Percentiles rank a stretch among this genome's conserved stretches.
These are phyloP conservation scores for Penicillium steckii DNA, from an alignment of 495 filamentous ascomycete species.

Conservation along the genomic window DNA sequence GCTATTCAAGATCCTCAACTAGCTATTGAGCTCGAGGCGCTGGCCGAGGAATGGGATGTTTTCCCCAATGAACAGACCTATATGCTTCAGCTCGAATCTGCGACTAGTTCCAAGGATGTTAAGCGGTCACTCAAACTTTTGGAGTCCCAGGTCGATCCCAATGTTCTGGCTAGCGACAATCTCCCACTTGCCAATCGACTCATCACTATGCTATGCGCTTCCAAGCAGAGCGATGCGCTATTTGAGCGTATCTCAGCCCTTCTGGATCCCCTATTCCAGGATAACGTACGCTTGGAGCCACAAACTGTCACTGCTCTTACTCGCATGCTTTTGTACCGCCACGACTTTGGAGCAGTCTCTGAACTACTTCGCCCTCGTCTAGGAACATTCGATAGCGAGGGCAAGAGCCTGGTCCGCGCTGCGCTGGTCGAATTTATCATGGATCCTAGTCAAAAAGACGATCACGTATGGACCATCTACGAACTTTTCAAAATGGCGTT, in stretches of 20 bases:
- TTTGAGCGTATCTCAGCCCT: conserved; percentile 70
- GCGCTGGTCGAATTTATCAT: conserved; percentile 65
- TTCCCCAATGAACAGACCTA: conserved; percentile 62
- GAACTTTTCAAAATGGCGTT: conserved; percentile 73
- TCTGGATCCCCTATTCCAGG: conserved; percentile 71
- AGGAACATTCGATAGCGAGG: conserved; percentile 58
- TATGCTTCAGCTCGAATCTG: conserved; percentile 73
- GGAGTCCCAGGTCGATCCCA: conserved; percentile 55
- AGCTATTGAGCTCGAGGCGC: conserved; percentile 66
- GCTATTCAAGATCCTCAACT: conserved; percentile 65
- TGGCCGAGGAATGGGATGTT: conserved; percentile 63
- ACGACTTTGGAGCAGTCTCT: conserved; percentile 70
- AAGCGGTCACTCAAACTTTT: conserved; percentile 63
- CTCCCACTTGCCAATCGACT: conserved; percentile 70
- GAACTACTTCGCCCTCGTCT: conserved; percentile 71
- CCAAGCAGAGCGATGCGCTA: conserved; percentile 47
- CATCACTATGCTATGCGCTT: conserved; percentile 66
- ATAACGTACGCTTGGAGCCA: conserved; percentile 63
- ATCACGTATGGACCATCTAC: conserved; percentile 77
- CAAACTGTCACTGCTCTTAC: conserved; percentile 71
- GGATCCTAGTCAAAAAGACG: conserved; percentile 54
- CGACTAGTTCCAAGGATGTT: conserved; percentile 66
- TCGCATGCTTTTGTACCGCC: conserved; percentile 65
- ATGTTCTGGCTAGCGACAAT: conserved; percentile 52
- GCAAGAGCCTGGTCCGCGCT: conserved; percentile 61